These are phyloP conservation scores for Tetragonia tetragonoides DNA, from an alignment of 148 eudicot species.

Conservation along the genomic window DNA sequence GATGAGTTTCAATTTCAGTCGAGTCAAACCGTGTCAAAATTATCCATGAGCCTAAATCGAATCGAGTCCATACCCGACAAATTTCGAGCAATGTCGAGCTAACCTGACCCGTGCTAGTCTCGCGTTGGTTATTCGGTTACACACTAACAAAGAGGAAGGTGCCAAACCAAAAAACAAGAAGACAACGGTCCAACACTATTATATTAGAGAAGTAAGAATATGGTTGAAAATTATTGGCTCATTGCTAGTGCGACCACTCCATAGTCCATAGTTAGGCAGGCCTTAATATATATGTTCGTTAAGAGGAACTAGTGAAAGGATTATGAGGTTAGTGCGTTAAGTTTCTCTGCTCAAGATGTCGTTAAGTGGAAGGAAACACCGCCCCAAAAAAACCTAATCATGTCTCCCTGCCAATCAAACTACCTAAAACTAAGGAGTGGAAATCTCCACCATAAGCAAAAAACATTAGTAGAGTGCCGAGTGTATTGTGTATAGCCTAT, in stretches of 20 bases:
- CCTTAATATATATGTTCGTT: background rate
- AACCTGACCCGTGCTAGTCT: no score
- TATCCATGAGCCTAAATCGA: no score
- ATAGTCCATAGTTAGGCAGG: no score
- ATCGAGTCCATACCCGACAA: no score
- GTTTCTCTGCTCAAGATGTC: background rate
- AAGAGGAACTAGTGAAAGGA: background rate
- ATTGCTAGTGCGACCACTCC: no score
- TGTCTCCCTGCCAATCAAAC: background rate
- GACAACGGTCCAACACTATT: background rate
- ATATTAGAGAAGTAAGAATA: background rate
- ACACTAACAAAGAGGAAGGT: no score
- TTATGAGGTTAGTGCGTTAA: background rate
- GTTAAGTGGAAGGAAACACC: conserved; percentile 18
- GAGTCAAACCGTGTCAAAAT: no score
- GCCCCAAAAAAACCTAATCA: background rate
- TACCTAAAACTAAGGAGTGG: conserved; percentile 3
- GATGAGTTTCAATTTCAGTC: no score
- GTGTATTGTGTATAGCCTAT: no score
- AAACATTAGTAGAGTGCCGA: background rate
- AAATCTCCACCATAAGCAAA: background rate
- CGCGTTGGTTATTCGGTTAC: no score
- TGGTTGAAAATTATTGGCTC: no score
- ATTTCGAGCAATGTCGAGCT: no score
- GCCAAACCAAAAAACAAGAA: background rate